Percentiles rank a stretch among this genome's conserved stretches.
Evolutionary conservation across 768 basidiomycete genomes (phyloP).

Genomic region (Panellus pusillus): DNA sequence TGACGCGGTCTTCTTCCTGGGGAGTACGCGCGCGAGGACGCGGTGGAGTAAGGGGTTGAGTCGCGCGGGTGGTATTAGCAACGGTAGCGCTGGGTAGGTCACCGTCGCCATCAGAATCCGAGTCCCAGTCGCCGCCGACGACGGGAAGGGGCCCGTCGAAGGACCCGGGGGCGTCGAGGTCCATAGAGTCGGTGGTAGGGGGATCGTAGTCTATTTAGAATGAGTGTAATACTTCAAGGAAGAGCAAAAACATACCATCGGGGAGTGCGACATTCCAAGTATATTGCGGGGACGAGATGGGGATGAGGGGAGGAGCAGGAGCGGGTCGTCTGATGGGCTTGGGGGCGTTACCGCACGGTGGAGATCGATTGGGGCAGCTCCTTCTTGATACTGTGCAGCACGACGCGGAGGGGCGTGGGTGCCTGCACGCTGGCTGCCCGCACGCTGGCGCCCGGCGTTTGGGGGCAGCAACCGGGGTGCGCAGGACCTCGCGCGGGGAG

Average conservation of each 20-base stretch:
- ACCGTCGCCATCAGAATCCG: constrained; percentile 16
- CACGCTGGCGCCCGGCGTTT: neutral
- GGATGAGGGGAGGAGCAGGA: constrained; percentile 52
- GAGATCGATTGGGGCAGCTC: constrained; percentile 69
- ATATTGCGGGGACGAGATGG: neutral
- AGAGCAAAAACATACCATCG: neutral
- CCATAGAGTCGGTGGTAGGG: constrained; percentile 16
- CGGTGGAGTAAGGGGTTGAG: neutral
- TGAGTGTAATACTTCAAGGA: neutral
- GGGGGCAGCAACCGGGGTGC: constrained; percentile 1
- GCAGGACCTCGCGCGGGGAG: constrained; percentile 65
- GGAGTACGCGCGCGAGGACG: neutral
- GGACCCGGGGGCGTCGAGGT: constrained; percentile 13
- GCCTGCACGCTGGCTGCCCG: constrained; percentile 7
- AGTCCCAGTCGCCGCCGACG: neutral
- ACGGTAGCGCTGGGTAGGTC: neutral
- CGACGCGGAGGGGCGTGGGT: constrained; percentile 16
- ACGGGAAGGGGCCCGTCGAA: constrained; percentile 12
- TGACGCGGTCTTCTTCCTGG: neutral
- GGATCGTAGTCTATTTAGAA: neutral
- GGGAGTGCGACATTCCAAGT: constrained; percentile 1
- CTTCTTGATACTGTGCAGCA: constrained; percentile 46
- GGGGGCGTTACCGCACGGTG: constrained; percentile 61
- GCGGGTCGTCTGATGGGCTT: constrained; percentile 75
- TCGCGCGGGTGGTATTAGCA: neutral